Conservation (phyloP, 2,329 filamentous ascomycete genomes). For the Alternaria arbusti region DNA sequence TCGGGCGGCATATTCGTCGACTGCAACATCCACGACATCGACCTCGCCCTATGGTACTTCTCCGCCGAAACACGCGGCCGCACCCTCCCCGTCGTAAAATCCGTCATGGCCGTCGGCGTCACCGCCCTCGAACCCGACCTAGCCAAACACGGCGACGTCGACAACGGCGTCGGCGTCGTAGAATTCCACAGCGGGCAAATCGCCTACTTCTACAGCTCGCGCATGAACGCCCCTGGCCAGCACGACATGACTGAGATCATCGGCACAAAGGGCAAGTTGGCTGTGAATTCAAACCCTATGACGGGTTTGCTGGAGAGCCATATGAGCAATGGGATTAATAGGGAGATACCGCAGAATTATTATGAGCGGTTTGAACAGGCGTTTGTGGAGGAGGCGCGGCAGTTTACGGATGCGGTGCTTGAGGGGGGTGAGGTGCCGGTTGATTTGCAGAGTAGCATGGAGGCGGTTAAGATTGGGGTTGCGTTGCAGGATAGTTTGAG, state of each 20-base stretch:
- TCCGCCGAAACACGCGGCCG: constrained; percentile 23
- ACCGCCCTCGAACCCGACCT: constrained; percentile 66
- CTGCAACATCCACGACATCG: constrained; percentile 74
- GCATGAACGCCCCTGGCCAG: constrained; percentile 73
- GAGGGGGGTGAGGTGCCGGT: constrained; percentile 63
- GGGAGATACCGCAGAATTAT: constrained; percentile 67
- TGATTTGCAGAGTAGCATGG: constrained; percentile 63
- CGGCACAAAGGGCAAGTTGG: constrained; percentile 68
- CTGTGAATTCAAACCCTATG: constrained; percentile 65
- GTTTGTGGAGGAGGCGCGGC: constrained; percentile 68
- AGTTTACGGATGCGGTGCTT: constrained; percentile 66
- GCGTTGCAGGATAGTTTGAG: constrained; percentile 54
- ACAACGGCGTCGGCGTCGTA: constrained; percentile 69
- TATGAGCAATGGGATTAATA: constrained; percentile 60
- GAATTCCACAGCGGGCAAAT: constrained; percentile 70
- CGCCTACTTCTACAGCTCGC: constrained; percentile 67
- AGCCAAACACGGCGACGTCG: constrained; percentile 63
- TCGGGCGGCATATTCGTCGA: constrained; percentile 74
- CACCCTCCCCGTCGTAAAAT: constrained; percentile 57
- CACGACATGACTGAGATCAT: constrained; percentile 72
- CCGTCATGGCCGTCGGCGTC: constrained; percentile 62
- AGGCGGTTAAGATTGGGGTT: constrained; percentile 66
- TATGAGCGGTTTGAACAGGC: constrained; percentile 68
- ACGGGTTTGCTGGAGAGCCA: constrained; percentile 63
- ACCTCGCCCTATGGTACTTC: constrained; percentile 69